A percentile compares a stretch with the other conserved stretches of the same genome.
These are phyloP conservation scores for Thermothielavioides terrestris DNA, from an alignment of 495 filamentous ascomycete species.

Conservation along the genomic window DNA sequence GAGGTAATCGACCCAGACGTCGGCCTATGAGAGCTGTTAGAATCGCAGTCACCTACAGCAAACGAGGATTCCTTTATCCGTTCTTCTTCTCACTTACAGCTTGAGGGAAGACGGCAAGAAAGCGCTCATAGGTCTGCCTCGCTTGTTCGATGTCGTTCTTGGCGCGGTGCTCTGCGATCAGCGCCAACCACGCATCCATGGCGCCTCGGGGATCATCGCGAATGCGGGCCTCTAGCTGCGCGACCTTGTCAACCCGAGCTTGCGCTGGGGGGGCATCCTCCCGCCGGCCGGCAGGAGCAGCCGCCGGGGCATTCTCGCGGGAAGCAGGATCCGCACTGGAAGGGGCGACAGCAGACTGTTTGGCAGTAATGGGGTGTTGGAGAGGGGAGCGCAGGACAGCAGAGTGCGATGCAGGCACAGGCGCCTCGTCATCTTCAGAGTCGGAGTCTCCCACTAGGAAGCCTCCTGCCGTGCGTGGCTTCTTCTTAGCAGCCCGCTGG, in stretches of 20 bases:
- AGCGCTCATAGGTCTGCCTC: constrained; percentile 72
- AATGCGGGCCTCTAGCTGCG: constrained; percentile 82
- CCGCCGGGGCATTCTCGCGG: constrained; percentile 20
- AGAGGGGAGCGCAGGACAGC: constrained; percentile 14
- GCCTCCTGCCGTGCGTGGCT: constrained; percentile 66
- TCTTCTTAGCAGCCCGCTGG: constrained; percentile 42
- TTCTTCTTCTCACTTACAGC: constrained; percentile 71
- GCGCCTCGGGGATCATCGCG: constrained; percentile 87
- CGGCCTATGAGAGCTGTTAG: constrained; percentile 53
- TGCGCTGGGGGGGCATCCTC: constrained; percentile 2
- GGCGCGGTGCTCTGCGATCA: constrained; percentile 77
- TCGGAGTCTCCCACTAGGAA: constrained; percentile 73
- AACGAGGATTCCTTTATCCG: not conserved
- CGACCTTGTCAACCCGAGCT: constrained; percentile 63
- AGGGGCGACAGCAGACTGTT: constrained; percentile 12
- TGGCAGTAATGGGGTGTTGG: constrained; percentile 17
- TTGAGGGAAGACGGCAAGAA: constrained; percentile 77
- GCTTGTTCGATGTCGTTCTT: constrained; percentile 75
- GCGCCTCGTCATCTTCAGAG: constrained; percentile 36
- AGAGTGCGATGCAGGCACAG: constrained; percentile 13
- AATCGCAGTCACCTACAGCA: not conserved
- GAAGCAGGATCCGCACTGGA: constrained; percentile 16
- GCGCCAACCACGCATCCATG: constrained; percentile 74
- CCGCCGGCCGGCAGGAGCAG: constrained; percentile 4
- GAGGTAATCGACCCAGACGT: constrained; percentile 77